Evolutionary conservation across 345 rosid species (phyloP), one percentile per base, ranked within the genome.

Genomic region (Gossypium rotundifolium): DNA sequence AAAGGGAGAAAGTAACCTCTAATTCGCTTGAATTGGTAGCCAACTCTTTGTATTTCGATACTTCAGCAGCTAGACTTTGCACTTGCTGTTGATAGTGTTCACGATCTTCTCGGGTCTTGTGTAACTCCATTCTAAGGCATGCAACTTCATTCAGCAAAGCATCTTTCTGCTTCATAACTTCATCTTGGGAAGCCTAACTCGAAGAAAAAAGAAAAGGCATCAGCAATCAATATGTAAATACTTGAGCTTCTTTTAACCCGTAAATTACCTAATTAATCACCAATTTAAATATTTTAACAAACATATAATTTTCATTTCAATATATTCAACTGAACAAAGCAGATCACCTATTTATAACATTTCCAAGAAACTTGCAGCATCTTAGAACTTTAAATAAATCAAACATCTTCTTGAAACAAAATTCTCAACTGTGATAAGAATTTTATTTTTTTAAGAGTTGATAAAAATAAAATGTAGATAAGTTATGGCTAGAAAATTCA

Each of bases 121-220:
- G 92, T 75, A 90, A 78, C 79, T 95, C 98, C 16, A 84, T 82
- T 80, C 85, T 87, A 72, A 93, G 85, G 67, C 85, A 76, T 27
- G 91, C 82, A 71, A 89, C 88, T 83, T 93, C 94, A 49, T 76
- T 90, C 72, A 88, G 72, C 81, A 93, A 76, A 65, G 78, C 81
- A 68, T 88, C 90, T 81, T 90, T 95, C 54, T 91, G 97, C 81
- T 86, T 89, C 72, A 81, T 65, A 71, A 77, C 87, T 55, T 92
- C 97, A 25, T 93, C 94, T 78, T 86, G 90, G 75, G 94, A 88
- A 79, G 83, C 91, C 99, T 94, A 81, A 66, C 59, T 27, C 64
- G 64, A 18, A 66, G 42, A 63, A 29, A 40, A 27, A 33, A 60
- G 42, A 25, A 9, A 49, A 49, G 23, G 72, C 59, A 49, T 9